These are phyloP conservation scores for Ceratocystis cacaofunesta DNA, from an alignment of 2,329 filamentous ascomycete genomes.

Conservation along the genomic window DNA sequence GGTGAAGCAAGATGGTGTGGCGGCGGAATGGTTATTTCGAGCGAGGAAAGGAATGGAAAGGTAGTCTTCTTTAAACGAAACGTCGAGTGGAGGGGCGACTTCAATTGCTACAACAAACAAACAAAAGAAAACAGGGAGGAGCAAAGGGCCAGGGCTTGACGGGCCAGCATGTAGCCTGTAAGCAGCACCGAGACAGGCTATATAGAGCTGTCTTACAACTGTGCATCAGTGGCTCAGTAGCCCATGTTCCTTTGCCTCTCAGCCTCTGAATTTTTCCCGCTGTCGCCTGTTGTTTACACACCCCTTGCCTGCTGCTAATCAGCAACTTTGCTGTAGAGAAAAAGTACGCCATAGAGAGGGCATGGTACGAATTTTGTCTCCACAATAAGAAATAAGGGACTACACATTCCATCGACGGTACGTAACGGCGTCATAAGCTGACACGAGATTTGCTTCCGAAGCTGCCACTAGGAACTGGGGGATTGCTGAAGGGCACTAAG, in stretches of 20 bases:
- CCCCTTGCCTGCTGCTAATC: not conserved
- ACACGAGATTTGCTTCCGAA: not conserved
- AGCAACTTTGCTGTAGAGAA: no score
- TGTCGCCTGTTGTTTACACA: not conserved
- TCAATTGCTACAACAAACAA: not conserved
- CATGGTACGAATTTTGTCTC: not conserved
- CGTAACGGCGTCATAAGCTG: conserved; percentile 6
- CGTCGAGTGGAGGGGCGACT: not conserved
- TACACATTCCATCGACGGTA: not conserved
- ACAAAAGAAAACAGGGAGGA: not conserved
- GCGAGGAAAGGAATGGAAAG: not conserved
- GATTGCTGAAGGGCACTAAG: not conserved
- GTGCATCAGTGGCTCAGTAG: not conserved
- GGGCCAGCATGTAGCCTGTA: no score
- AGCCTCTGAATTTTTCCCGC: not conserved
- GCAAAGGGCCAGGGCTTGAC: not conserved
- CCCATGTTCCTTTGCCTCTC: not conserved
- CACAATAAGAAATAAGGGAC: conserved; percentile 3
- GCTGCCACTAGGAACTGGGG: conserved; percentile 2
- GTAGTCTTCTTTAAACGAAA: conserved; percentile 1
- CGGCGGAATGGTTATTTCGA: not conserved
- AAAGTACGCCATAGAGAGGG: not conserved
- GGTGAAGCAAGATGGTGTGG: not conserved
- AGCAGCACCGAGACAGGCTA: not conserved
- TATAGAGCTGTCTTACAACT: not conserved